A percentile compares a stretch with the other conserved stretches of the same genome.
Evolutionary conservation across 257 asterid species (phyloP).

Genomic region (Petunia secreta): DNA sequence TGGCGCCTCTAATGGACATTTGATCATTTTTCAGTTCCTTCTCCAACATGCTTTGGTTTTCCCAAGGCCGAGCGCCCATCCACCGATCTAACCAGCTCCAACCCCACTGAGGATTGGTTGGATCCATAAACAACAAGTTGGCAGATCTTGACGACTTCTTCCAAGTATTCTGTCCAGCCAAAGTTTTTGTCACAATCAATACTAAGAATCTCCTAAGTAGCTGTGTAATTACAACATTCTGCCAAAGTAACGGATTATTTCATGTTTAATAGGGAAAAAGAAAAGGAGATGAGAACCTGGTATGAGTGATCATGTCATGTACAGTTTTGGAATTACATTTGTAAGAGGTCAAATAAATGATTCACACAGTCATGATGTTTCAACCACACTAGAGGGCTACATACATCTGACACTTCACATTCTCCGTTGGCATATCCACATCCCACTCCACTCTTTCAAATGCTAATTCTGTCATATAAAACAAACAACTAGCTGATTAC

Average conservation of each 20-base stretch:
- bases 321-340: not conserved
- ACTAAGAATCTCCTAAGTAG: not conserved
- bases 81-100: conserved; percentile 99
- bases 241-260: not conserved
- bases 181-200: conserved; percentile 13
- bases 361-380: not conserved
- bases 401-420: not conserved
- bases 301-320: not conserved
- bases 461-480: not conserved
- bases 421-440: not conserved
- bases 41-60: conserved; percentile 45
- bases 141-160: conserved; percentile 72
- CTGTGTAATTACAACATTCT: not conserved
- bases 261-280: not conserved
- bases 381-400: not conserved
- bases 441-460: not conserved
- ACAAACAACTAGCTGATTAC: conserved; percentile 40
- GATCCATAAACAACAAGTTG: conserved; percentile 91
- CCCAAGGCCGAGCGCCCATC: conserved; percentile 90
- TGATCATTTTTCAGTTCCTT: conserved; percentile 57
- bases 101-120: conserved; percentile 98
- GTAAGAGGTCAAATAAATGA: not conserved
- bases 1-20: conserved; percentile 48
- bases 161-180: conserved; percentile 77
- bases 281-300: not conserved